Base-by-base conservation (phyloP, 768 basidiomycete species). In the Pleurotus salmoneostramineus region DNA sequence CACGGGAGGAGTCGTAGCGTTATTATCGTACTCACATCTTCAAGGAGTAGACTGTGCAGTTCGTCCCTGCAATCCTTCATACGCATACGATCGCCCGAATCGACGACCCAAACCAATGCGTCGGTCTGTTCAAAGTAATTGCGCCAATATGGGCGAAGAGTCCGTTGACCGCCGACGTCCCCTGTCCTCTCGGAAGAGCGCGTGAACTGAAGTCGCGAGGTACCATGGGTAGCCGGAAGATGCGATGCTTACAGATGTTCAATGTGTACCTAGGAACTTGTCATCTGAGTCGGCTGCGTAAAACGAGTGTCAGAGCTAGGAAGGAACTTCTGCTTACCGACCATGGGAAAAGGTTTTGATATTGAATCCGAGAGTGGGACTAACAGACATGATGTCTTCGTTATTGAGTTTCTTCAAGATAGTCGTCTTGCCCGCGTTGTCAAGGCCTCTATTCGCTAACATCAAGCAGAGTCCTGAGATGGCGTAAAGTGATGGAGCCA, bases 121-220 rank as follows among this genome's bases (percentile, higher is more conserved):
- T 98, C 97, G 7, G 97, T 98, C 72, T 95, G 93, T 72, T 99
- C 97, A 64, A 98, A 98, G 74, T 98, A 98, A 71, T 98, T 99
- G 27, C 93, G 79, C 97, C 97, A 99, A 71, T 98, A 98, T 5
- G 97, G 96, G 33, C 97, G 83, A 52, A 99, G 85, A 0, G 93
- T 95, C 58, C 89, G 85, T 71, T 99, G 97, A 21, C 97, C 96
- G 36, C 97, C 97, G 36, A 98, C 94, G 70, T 99, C 97, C 97
- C 96, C 95, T 98, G 65, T 49, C 12, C 11, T 42, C 14, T 31
- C 11, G 2, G 40, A 43, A 58, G 56, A 56, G 50, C 58, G 54
- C 27, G 49, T 34, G 50, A 61, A 68, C 21, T 27, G 21, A 65
- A 17, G 60, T 58, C 59, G 47, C 60, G 59, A 54, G 55, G 33